Conservation (phyloP, 2,329 filamentous ascomycete genomes). For the Metarhizium humberi region DNA sequence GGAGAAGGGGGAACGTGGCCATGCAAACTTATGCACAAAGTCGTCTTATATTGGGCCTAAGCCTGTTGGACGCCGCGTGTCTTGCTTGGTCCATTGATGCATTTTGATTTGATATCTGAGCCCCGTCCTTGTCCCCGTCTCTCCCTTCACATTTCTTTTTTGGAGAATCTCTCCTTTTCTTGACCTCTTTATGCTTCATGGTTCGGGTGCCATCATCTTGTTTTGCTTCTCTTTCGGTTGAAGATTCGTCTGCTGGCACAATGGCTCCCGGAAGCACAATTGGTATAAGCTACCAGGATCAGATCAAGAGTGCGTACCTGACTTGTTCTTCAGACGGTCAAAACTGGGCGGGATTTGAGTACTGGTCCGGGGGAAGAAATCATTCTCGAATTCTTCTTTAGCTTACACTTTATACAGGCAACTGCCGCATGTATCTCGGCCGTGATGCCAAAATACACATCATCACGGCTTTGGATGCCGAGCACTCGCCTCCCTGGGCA, state of each 20-base stretch:
- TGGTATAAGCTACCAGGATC: background rate
- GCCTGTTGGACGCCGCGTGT: too few species aligned
- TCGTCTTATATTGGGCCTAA: too few species aligned
- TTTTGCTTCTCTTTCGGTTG: background rate
- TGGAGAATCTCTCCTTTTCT: background rate
- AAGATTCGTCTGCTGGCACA: background rate
- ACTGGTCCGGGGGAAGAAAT: too few species aligned
- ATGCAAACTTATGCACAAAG: too few species aligned
- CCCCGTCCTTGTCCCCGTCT: too few species aligned
- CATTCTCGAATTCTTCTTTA: too few species aligned
- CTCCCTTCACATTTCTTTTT: too few species aligned
- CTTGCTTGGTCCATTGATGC: too few species aligned
- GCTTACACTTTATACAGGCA: slow-evolving; percentile 11
- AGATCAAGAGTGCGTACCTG: background rate
- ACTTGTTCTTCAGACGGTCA: too few species aligned
- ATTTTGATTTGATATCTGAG: too few species aligned
- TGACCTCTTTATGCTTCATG: background rate
- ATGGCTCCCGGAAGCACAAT: background rate
- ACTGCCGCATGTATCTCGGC: slow-evolving; percentile 17
- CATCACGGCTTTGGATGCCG: slow-evolving; percentile 13
- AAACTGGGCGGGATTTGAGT: too few species aligned
- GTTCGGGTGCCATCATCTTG: background rate
- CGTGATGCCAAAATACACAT: slow-evolving; percentile 14
- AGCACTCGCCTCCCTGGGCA: slow-evolving; percentile 13
- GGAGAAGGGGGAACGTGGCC: too few species aligned